Conservation (phyloP, 1,284 basidiomycete species). For the Tilletia setariae region DNA sequence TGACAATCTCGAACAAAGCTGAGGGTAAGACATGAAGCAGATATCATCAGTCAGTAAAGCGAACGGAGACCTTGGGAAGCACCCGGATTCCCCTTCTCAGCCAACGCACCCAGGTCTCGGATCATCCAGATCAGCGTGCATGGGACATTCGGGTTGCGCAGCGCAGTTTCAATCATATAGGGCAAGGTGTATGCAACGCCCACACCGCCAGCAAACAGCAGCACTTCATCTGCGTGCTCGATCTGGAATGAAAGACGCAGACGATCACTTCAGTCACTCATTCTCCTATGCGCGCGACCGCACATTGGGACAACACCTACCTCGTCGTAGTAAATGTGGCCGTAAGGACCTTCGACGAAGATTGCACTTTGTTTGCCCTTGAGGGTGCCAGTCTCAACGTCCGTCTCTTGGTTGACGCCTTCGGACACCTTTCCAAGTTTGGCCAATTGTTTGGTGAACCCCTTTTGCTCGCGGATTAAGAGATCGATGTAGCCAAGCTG, state of each 20-base stretch:
- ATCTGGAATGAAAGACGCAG: slow-evolving; percentile 7
- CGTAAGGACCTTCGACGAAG: slow-evolving; percentile 38
- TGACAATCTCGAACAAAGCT: neutral
- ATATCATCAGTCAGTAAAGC: neutral
- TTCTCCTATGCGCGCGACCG: neutral
- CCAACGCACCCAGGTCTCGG: slow-evolving; percentile 25
- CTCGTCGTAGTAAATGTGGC: slow-evolving; percentile 17
- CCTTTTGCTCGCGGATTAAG: slow-evolving; percentile 27
- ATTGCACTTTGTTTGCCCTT: slow-evolving; percentile 18
- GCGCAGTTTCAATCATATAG: slow-evolving; percentile 18
- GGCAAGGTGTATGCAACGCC: slow-evolving; percentile 38
- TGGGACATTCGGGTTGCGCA: neutral
- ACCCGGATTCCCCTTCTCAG: neutral
- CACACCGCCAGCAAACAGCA: slow-evolving; percentile 34
- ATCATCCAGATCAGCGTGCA: slow-evolving; percentile 37
- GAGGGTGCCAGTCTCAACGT: too few species aligned
- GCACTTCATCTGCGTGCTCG: slow-evolving; percentile 15
- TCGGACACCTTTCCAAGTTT: slow-evolving; percentile 1
- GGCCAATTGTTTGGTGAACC: slow-evolving; percentile 30
- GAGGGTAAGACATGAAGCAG: neutral
- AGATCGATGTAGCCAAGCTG: slow-evolving; percentile 26
- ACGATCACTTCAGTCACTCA: neutral
- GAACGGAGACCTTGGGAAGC: neutral
- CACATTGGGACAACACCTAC: slow-evolving; percentile 19
- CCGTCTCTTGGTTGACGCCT: neutral